phyloP scores from a whole-genome alignment of 1,284 basidiomycete genomes.

The Schizophyllum commune region DNA sequence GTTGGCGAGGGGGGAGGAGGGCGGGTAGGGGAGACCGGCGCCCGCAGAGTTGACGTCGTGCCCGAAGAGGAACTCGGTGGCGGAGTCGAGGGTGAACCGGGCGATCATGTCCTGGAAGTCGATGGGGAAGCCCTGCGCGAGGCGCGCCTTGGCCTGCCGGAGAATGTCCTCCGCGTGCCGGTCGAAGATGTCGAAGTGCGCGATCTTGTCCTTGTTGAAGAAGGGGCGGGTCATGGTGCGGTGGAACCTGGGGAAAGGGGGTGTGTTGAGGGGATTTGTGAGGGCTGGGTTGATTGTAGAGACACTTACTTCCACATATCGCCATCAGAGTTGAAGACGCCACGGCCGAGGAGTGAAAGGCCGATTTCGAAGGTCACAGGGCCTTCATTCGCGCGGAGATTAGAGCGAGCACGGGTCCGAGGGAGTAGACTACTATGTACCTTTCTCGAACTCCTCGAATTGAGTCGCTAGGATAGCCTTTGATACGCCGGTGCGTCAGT shows the following conservation, averaged over 20 bases:
- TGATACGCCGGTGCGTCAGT: not conserved
- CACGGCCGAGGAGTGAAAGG: conserved; percentile 6
- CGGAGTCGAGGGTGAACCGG: conserved; percentile 29
- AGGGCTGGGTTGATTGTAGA: too few relatives aligned
- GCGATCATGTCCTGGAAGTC: conserved; percentile 27
- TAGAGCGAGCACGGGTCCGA: not conserved
- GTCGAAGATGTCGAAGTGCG: conserved; percentile 39
- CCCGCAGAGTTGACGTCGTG: not conserved
- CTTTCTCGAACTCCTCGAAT: conserved; percentile 11
- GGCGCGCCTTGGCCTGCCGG: conserved; percentile 25
- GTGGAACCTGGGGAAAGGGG: conserved; percentile 25
- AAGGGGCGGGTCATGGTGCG: conserved; percentile 39
- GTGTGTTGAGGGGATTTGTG: too few relatives aligned
- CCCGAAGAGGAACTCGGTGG: conserved; percentile 12
- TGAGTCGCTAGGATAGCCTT: conserved; percentile 7
- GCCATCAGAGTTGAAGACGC: conserved; percentile 13
- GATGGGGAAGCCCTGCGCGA: conserved; percentile 24
- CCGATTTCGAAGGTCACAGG: not conserved
- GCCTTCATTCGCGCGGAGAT: not conserved
- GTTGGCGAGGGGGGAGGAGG: not conserved
- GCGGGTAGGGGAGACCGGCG: not conserved
- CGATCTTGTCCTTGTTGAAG: conserved; percentile 36
- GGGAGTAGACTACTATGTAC: not conserved
- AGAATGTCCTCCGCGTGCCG: conserved; percentile 30
- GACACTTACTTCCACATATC: conserved; percentile 1